Evolutionary conservation across 805 yeast species (phyloP), one percentile per base, ranked within the genome.

Genomic region (Starmerella floris): DNA sequence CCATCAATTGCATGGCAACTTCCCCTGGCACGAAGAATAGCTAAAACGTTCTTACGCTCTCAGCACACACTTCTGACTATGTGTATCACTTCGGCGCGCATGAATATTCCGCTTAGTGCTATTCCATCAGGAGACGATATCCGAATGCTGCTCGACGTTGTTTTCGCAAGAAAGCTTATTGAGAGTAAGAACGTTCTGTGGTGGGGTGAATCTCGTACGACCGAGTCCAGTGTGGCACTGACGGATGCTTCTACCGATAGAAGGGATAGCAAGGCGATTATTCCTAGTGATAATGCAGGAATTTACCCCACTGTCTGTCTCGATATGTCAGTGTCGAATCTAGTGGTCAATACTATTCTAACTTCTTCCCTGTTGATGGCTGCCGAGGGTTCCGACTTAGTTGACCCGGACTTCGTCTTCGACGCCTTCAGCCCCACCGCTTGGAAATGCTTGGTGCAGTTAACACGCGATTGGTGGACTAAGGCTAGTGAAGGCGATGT

Each of bases 391-490:
- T 53, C 51, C 15, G 56, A 49, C 23, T 54, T 47, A 19, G 54
- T 56, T 10, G 53, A 52, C 17, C 59, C 58, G 8, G 45, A 52
- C 13, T 52, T 54, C 3, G 62, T 65, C 2, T 73, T 87, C 51
- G 94, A 88, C 58, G 73, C 94, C 0, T 87, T 88, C 53, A 79
- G 87, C 10, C 70, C 77, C 0, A 74, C 81, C 0, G 82, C 95
- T 2, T 65, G 91, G 48, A 60, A 67, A 9, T 79, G 79, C 1
- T 66, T 91, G 43, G 72, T 93, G 55, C 59, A 69, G 6, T 65
- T 91, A 71, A 80, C 91, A 11, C 83, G 80, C 54, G 76, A 70
- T 26, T 84, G 95, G 95, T 88, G 96, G 95, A 28, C 41, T 5
- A 30, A 28, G 25, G 93, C 84, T 54, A 62, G 82, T 42, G 65